Evolutionary conservation across 1,284 basidiomycete species (phyloP), one percentile per base, ranked within the genome.

Genomic region (Cronartium quercuum): DNA sequence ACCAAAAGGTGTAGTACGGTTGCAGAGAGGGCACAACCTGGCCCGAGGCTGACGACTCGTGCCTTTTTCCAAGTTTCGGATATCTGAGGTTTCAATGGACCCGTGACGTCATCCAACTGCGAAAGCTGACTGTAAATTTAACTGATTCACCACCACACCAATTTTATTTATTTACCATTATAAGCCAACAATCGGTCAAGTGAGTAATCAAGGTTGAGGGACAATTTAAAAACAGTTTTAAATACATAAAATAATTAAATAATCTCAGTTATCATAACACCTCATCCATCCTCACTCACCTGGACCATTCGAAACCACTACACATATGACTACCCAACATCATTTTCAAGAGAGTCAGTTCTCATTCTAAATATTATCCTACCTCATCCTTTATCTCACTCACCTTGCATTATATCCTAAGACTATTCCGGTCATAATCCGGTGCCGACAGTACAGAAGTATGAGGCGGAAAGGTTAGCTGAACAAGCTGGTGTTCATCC

Each of bases 381-480:
- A 29, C 29, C 29, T 29, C 29, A 29, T 29, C 29, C 29, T 29
- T 29, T 2, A 29, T 29, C 29, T 29, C 51, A 51, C 47, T 51
- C 7, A 51, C 24, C 24, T 58, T n/a, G 18, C 6, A n/a, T 60
- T 1, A 24, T 6, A 24, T 15, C 40, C n/a, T 13, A 41, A 71
- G 68, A 64, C 51, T 73, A 73, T 37, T 73, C 70, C n/a, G 44
- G 35, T 55, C 70, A 51, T 1, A 73, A 73, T 40, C 70, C 70
- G 38, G 70, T 73, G 10, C 70, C 70, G 35, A 73, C 70, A 10
- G 41, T 73, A n/a, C 34, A 73, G 37, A 66, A 60, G n/a, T 73
- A 73, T 40, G 38, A 65, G 37, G 63, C 24, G 35, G 9, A 42
- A 6, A 7, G 15, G 37, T 34, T 62, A 12, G 60, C 29, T 7